A percentile compares a stretch with the other conserved stretches of the same genome.
Conservation (phyloP, 75 land plant genomes). For the Pinus taeda region DNA sequence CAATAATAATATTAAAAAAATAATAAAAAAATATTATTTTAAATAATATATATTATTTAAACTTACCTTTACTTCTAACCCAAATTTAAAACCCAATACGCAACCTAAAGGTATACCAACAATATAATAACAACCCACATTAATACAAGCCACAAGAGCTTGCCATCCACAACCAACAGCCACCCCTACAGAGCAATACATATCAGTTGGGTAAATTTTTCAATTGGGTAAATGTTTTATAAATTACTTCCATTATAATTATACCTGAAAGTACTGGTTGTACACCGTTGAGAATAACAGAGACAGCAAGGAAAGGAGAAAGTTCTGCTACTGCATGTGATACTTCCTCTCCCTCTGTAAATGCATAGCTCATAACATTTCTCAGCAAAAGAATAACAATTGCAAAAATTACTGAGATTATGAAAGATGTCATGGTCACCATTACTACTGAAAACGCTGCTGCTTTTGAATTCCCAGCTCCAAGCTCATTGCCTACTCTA, state of each 20-base stretch:
- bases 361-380: slow-evolving; percentile 49
- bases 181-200: slow-evolving; percentile 19
- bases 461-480: slow-evolving; percentile 63
- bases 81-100: slow-evolving; percentile 52
- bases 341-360: slow-evolving; percentile 44
- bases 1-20: not conserved
- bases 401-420: slow-evolving; percentile 24
- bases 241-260: too few species aligned
- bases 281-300: slow-evolving; percentile 62
- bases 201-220: too few species aligned
- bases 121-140: slow-evolving; percentile 55
- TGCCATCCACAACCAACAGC: slow-evolving; percentile 85
- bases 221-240: too few species aligned
- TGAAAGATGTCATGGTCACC: slow-evolving; percentile 27
- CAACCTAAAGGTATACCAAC: slow-evolving; percentile 62
- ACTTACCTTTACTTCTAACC: slow-evolving; percentile 46
- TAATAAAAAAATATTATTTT: too few species aligned
- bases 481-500: slow-evolving; percentile 59
- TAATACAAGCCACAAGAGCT: slow-evolving; percentile 52
- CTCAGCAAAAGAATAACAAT: slow-evolving; percentile 25
- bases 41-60: too few species aligned
- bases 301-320: slow-evolving; percentile 48
- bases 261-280: slow-evolving; percentile 77
- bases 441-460: slow-evolving; percentile 54
- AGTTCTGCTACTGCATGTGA: slow-evolving; percentile 47